Conservation (phyloP, 2,329 filamentous ascomycete species). For the Dactylonectria estremocensis region DNA sequence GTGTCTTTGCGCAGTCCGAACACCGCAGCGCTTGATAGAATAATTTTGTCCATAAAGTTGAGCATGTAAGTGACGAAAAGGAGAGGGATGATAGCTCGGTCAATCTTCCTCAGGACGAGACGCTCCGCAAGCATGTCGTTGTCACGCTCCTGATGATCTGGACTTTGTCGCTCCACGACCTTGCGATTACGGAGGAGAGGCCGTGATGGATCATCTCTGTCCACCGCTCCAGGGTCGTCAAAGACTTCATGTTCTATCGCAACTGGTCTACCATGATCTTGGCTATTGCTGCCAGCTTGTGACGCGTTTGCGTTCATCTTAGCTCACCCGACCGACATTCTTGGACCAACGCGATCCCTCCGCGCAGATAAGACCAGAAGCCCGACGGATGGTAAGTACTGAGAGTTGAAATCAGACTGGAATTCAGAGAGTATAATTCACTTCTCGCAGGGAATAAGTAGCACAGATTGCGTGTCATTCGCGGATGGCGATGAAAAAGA, state of each 20-base stretch:
- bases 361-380: background rate
- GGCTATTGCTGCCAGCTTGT: background rate
- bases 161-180: no score
- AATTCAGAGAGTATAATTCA: background rate
- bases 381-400: no score
- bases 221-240: background rate
- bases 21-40: conserved; percentile 69
- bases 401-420: background rate
- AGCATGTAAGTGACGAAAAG: conserved; percentile 72
- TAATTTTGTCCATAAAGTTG: conserved; percentile 75
- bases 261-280: background rate
- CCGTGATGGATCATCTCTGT: background rate
- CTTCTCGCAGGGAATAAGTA: background rate
- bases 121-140: conserved; percentile 41
- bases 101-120: conserved; percentile 69
- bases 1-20: conserved; percentile 69
- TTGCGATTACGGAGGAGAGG: conserved; percentile 30
- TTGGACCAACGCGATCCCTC: background rate
- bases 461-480: background rate
- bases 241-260: background rate
- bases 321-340: background rate
- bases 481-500: no score
- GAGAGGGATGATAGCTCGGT: conserved; percentile 68
- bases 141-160: background rate
- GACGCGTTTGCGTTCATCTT: conserved; percentile 11